These are phyloP conservation scores for Liriodendron chinense DNA, from an alignment of 164 flowering plant genomes.

Conservation along the genomic window DNA sequence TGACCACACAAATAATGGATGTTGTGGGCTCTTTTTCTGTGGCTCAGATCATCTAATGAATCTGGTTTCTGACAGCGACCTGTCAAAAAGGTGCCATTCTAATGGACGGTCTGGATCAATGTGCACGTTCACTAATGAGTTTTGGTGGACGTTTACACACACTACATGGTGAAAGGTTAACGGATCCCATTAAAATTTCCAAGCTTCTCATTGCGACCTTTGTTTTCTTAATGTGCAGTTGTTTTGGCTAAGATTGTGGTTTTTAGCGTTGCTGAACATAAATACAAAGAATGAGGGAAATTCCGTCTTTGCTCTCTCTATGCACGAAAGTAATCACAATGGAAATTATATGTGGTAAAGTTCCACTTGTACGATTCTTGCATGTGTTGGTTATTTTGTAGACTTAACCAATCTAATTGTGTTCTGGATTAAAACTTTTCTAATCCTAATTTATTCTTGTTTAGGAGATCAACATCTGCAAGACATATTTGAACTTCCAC, in stretches of 20 bases:
- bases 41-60: no score
- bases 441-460: slow-evolving; percentile 6
- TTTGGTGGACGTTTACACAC: no score
- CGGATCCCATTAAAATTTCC: no score
- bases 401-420: background rate
- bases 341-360: slow-evolving; percentile 32
- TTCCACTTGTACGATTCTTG: background rate
- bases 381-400: background rate
- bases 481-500: slow-evolving; percentile 50
- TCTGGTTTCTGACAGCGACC: no score
- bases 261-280: background rate
- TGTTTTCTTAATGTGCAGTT: background rate
- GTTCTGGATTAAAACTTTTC: background rate
- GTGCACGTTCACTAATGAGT: no score
- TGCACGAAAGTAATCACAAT: slow-evolving; percentile 27
- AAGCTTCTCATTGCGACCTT: background rate
- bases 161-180: no score
- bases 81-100: no score
- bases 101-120: no score
- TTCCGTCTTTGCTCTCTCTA: slow-evolving; percentile 33
- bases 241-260: background rate
- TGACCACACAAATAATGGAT: no score
- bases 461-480: slow-evolving; percentile 41
- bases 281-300: slow-evolving; percentile 23
- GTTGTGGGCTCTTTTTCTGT: no score